Evolutionary conservation across 2,329 filamentous ascomycete species (phyloP), one percentile per base, ranked within the genome.

Genomic region (Dactylellina leptospora): DNA sequence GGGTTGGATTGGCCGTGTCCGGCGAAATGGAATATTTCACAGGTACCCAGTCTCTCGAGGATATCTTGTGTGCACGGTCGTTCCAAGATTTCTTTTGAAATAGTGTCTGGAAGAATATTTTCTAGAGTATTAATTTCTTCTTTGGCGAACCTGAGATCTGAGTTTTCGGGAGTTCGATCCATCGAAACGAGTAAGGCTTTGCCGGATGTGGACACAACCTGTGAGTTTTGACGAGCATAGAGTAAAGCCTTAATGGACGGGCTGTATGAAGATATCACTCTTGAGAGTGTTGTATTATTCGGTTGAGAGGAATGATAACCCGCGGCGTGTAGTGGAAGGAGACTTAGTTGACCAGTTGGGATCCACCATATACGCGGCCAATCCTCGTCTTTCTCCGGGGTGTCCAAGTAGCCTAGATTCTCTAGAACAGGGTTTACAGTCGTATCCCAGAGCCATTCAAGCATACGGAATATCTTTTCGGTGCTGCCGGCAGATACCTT

Each of bases 11-110:
- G 0, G 0, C 79, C 80, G 59, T 81, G 81, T 3, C 81, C 79
- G 1, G 81, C 81, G 56, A 83, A 83, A 69, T 82, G 81, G 63
- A 82, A 80, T 2, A 82, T 78, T 11, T 76, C 73, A 74, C 78
- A 80, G 16, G 42, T 45, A 3, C 11, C 11, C 11, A 45, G 22
- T 4, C 22, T 11, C 13, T 40, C 36, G 13, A 40, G 11, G 36
- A 40, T 40, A 4, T 11, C 13, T 16, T 73, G 30, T 20, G 75
- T 77, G 5, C 23, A 16, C 8, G 36, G 44, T 36, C 16, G 64
- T 22, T 28, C 20, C 1, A 48, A n/a, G 5, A 51, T 51, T 8
- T 18, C 5, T 30, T 11, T 51, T 36, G 18, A 10, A 11, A 55
- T 40, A n/a, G 40, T 3, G 13, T 10, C 33, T 23, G 28, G 20